Percentiles rank a stretch among this genome's conserved stretches.
Evolutionary conservation across 164 flowering plant genomes (phyloP).

Genomic region (Chimonanthus salicifolius): DNA sequence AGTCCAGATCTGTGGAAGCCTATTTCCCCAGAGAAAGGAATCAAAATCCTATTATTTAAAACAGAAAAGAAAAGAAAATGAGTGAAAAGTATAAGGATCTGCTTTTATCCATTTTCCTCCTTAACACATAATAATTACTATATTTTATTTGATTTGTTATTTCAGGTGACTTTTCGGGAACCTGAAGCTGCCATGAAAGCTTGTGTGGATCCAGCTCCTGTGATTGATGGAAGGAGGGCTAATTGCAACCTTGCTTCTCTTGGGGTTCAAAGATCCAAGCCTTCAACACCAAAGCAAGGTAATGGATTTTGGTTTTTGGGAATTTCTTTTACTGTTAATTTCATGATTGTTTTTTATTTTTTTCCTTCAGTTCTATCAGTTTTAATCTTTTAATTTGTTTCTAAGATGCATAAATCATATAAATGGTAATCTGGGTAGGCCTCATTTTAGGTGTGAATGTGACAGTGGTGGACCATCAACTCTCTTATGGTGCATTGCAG

Average conservation of each 20-base stretch:
- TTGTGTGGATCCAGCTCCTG: conserved; percentile 84
- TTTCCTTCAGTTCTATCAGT: not conserved
- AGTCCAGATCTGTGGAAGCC: conserved; percentile 11
- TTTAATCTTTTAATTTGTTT: no score
- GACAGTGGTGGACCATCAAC: not conserved
- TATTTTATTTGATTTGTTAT: not conserved
- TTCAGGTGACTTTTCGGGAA: conserved; percentile 81
- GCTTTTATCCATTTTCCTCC: not conserved
- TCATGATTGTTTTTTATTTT: no score
- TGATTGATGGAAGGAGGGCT: conserved; percentile 97
- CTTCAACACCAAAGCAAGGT: conserved; percentile 84
- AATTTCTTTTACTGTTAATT: not conserved
- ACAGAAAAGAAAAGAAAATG: not conserved
- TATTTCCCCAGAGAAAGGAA: not conserved
- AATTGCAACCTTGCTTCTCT: conserved; percentile 93
- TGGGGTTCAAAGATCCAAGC: conserved; percentile 90
- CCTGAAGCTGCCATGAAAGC: conserved; percentile 89
- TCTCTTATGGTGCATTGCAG: not conserved
- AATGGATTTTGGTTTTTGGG: not conserved
- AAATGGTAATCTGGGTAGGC: no score
- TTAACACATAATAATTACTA: not conserved
- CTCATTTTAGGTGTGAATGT: not conserved
- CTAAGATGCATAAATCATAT: not conserved
- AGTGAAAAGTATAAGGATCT: conserved; percentile 6
- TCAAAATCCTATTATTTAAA: not conserved